Conservation (phyloP, 306 rosid genomes). For the Cucumis sativus region DNA sequence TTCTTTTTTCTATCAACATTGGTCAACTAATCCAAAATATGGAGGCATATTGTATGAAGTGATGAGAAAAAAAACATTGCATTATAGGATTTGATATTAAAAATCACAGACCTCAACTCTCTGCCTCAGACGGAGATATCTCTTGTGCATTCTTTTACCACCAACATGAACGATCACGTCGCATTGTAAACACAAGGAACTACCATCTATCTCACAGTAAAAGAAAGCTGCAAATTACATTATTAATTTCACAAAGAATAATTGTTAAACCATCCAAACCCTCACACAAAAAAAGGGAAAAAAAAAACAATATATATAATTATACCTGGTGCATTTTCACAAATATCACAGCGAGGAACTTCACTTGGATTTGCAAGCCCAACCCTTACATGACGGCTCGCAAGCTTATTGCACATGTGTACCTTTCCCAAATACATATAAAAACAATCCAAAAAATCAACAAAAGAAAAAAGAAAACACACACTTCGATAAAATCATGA, state of each 20-base stretch:
- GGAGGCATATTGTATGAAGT: too few relatives aligned
- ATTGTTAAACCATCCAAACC: background rate
- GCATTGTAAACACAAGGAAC: conserved; percentile 92
- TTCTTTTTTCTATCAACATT: too few relatives aligned
- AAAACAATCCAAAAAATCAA: background rate
- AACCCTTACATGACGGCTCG: conserved; percentile 91
- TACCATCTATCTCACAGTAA: conserved; percentile 91
- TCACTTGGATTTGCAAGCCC: conserved; percentile 93
- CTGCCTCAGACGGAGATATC: conserved; percentile 87
- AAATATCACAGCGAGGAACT: conserved; percentile 85
- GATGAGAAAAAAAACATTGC: too few relatives aligned
- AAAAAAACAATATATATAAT: too few relatives aligned
- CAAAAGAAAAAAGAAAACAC: background rate
- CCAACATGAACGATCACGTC: conserved; percentile 96
- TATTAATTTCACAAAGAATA: conserved; percentile 3
- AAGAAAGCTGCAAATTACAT: conserved; percentile 69
- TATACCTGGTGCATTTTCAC: conserved; percentile 93
- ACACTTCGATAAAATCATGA: background rate
- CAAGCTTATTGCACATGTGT: conserved; percentile 93
- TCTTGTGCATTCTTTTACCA: conserved; percentile 95
- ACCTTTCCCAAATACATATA: conserved; percentile 27
- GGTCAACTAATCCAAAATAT: too few relatives aligned
- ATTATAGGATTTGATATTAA: background rate
- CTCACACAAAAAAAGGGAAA: background rate
- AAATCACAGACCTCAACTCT: conserved; percentile 62